phyloP scores from a whole-genome alignment of 176 grass and related monocot species.

The Poa annua region DNA sequence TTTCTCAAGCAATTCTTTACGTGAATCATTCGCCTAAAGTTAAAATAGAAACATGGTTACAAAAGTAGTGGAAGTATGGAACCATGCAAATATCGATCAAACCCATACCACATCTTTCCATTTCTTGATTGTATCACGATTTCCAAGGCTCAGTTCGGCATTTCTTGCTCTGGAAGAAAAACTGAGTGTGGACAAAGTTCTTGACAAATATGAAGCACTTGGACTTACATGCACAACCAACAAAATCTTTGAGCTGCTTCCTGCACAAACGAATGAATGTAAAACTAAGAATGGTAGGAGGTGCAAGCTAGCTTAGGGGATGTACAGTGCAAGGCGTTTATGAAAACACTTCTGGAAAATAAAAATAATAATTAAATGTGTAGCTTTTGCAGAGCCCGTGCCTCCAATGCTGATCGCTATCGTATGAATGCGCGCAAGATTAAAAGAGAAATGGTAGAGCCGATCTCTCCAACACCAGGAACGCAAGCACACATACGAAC shows the following conservation, averaged over 20 bases:
- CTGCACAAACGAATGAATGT: conserved; percentile 50
- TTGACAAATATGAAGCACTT: conserved; percentile 88
- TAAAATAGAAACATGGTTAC: conserved; percentile 40
- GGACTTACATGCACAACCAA: conserved; percentile 90
- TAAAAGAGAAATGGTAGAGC: too few relatives aligned
- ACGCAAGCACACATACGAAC: too few relatives aligned
- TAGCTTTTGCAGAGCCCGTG: too few relatives aligned
- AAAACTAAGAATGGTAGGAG: conserved; percentile 24
- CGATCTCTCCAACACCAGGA: too few relatives aligned
- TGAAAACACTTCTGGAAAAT: too few relatives aligned
- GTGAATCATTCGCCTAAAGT: conserved; percentile 94
- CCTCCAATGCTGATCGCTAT: too few relatives aligned
- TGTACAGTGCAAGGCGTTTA: too few relatives aligned
- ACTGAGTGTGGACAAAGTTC: conserved; percentile 85
- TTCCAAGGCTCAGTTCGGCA: conserved; percentile 96
- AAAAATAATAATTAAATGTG: too few relatives aligned
- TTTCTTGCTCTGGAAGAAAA: conserved; percentile 96
- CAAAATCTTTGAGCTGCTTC: conserved; percentile 85
- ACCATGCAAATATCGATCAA: conserved; percentile 22
- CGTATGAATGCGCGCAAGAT: too few relatives aligned
- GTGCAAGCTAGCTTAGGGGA: neutral
- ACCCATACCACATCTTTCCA: conserved; percentile 96
- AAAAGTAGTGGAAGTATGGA: neutral
- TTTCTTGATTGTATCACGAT: conserved; percentile 99
- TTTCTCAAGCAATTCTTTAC: conserved; percentile 90